phyloP scores from a whole-genome alignment of 2,329 filamentous ascomycete genomes.

The Cyphellophora attinorum region DNA sequence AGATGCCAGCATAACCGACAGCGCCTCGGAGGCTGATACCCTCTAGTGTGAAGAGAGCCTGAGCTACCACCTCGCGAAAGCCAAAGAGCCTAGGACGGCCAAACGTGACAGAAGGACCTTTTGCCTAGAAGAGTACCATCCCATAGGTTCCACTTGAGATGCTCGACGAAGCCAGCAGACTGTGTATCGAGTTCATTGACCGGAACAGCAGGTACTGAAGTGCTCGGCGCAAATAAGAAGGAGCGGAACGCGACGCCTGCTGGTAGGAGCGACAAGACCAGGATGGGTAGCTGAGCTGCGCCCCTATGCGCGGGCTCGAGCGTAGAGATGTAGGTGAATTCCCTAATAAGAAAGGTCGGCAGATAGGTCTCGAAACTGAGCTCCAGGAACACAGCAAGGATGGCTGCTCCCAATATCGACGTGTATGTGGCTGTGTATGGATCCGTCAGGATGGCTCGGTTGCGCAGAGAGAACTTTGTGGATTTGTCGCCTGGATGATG shows the following conservation, averaged over 20 bases:
- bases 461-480: slow-evolving; percentile 35
- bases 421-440: slow-evolving; percentile 54
- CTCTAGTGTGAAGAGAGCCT: slow-evolving; percentile 56
- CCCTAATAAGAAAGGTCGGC: slow-evolving; percentile 59
- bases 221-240: slow-evolving; percentile 61
- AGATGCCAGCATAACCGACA: slow-evolving; percentile 61
- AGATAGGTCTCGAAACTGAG: slow-evolving; percentile 60
- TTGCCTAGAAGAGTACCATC: slow-evolving; percentile 49
- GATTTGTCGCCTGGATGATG: slow-evolving; percentile 46
- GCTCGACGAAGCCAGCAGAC: slow-evolving; percentile 58
- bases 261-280: slow-evolving; percentile 48
- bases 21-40: slow-evolving; percentile 65
- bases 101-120: slow-evolving; percentile 60
- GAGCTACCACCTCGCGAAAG: slow-evolving; percentile 49
- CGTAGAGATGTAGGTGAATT: slow-evolving; percentile 64
- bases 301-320: slow-evolving; percentile 59
- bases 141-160: slow-evolving; percentile 49
- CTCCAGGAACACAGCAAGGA: slow-evolving; percentile 68
- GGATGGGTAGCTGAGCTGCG: slow-evolving; percentile 38
- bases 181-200: slow-evolving; percentile 50
- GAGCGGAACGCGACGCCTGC: slow-evolving; percentile 62
- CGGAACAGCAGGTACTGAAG: slow-evolving; percentile 33
- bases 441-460: slow-evolving; percentile 58
- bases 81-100: slow-evolving; percentile 33
- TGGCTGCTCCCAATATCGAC: slow-evolving; percentile 56